Base-by-base conservation (phyloP, 495 filamentous ascomycete species). In the Terfezia boudieri region DNA sequence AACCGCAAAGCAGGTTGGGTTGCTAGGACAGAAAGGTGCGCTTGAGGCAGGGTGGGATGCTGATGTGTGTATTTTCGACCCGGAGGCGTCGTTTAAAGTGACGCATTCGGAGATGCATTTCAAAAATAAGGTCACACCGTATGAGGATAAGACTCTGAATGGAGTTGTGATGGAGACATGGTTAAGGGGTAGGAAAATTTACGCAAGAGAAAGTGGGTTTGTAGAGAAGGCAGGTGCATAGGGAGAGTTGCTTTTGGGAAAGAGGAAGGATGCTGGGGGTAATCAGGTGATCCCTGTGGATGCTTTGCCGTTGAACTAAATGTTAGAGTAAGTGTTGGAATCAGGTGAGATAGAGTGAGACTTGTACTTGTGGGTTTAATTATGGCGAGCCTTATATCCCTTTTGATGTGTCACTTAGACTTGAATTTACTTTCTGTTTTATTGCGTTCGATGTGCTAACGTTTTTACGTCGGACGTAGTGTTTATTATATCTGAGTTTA, bases 51-150 rank as follows among this genome's bases (percentile, higher is more conserved):
- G 90, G 17, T 83, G 85, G 69, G 90, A 98, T 67, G 90, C 82
- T 2, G 90, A 98, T 67, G 71, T 98, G 16, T 85, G 81, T 56
- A 81, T 96, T 22, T 98, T 98, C 69, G 90, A 96, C 61, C 84
- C 88, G 50, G 70, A 77, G 49, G 81, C 77, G 35, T 74, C 75
- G 60, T 98, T 87, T 75, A 74, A 77, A 41, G 77, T 94, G 54
- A 65, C 59, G 2, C 59, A 60, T 9, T 65, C 64, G 46, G 71
- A 74, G 36, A 94, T 98, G 89, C 74, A 90, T 43, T 98, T 93
- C 76, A 78, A 87, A 60, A 96, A 98, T 66, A 92, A 93, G 67
- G 84, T 85, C 70, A 84, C 78, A 23, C 90, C 90, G 2, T 98
- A 94, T 71, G 83, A 95, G 68, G 86, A 86, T 23, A 81, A 79